A percentile compares a stretch with the other conserved stretches of the same genome.
Evolutionary conservation across 192 early-diverging fungal genomes (phyloP).

Genomic region (Rhizophagus prolifer): DNA sequence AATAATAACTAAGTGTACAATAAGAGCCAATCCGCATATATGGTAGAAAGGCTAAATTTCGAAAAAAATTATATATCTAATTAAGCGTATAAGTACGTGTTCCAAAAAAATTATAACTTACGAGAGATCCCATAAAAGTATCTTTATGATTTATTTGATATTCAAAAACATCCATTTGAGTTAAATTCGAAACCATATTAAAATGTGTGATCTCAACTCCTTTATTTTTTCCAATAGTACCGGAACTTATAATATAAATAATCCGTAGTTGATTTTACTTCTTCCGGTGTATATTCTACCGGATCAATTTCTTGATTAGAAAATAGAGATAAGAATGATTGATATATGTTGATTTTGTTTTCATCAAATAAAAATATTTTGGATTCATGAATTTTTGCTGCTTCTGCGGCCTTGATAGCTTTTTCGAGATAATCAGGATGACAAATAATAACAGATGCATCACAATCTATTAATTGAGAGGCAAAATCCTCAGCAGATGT

Average conservation of each 20-base stretch:
- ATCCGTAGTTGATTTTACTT: conserved; percentile 40
- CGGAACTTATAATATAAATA: conserved; percentile 72
- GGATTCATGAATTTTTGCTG: conserved; percentile 34
- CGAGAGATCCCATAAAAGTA: conserved; percentile 46
- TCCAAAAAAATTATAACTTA: conserved; percentile 39
- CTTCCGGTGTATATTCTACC: conserved; percentile 30
- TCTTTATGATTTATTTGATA: conserved; percentile 26
- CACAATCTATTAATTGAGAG: conserved; percentile 68
- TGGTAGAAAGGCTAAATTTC: conserved; percentile 19
- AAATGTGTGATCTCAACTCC: conserved; percentile 79
- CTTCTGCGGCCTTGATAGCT: conserved; percentile 40
- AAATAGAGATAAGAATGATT: conserved; percentile 37
- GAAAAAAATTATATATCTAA: conserved; percentile 46
- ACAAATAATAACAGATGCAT: conserved; percentile 67
- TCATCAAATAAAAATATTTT: conserved; percentile 50
- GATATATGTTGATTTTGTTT: conserved; percentile 33
- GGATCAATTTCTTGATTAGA: conserved; percentile 29
- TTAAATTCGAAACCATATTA: conserved; percentile 79
- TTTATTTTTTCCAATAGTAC: conserved; percentile 71
- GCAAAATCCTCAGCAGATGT: conserved; percentile 67
- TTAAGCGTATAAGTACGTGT: conserved; percentile 68
- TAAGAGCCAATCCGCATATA: neutral
- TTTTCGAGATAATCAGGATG: conserved; percentile 31
- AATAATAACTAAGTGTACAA: too few relatives aligned
- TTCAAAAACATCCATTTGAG: conserved; percentile 56